A percentile compares a stretch with the other conserved stretches of the same genome.
Conservation (phyloP, 2,329 filamentous ascomycete species). For the Leptographium galeiforme region DNA sequence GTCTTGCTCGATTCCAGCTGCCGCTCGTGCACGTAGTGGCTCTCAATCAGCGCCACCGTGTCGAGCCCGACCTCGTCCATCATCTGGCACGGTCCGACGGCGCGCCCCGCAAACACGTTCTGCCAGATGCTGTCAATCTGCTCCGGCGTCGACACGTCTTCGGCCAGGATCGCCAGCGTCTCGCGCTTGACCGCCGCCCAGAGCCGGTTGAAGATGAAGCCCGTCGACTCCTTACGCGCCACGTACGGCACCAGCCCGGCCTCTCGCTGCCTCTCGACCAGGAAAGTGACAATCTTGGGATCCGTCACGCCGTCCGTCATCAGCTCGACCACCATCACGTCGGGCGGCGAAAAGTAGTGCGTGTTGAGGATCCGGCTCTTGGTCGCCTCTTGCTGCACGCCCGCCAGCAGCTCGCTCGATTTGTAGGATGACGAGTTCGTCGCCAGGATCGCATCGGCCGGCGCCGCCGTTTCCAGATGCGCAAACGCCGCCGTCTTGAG, state of each 20-base stretch:
- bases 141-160: constrained; percentile 17
- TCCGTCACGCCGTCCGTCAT: constrained; percentile 20
- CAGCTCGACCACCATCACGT: constrained; percentile 19
- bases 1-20: constrained; percentile 6
- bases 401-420: constrained; percentile 15
- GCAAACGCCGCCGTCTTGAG: constrained; percentile 18
- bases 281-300: constrained; percentile 16
- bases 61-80: constrained; percentile 23
- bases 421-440: constrained; percentile 19
- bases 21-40: constrained; percentile 12
- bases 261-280: not conserved
- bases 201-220: constrained; percentile 22
- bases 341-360: constrained; percentile 21
- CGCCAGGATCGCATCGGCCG: constrained; percentile 16
- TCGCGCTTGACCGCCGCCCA: constrained; percentile 23
- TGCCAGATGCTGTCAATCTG: constrained; percentile 20
- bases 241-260: constrained; percentile 12
- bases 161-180: constrained; percentile 17
- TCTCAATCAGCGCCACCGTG: constrained; percentile 18
- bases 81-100: constrained; percentile 17
- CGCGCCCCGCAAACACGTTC: constrained; percentile 14
- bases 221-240: constrained; percentile 17
- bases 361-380: constrained; percentile 18
- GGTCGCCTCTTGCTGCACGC: constrained; percentile 10
- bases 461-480: constrained; percentile 15